A percentile compares a stretch with the other conserved stretches of the same genome.
These are phyloP conservation scores for Dioscorea dumetorum DNA, from an alignment of 106 monocot species.

Conservation along the genomic window DNA sequence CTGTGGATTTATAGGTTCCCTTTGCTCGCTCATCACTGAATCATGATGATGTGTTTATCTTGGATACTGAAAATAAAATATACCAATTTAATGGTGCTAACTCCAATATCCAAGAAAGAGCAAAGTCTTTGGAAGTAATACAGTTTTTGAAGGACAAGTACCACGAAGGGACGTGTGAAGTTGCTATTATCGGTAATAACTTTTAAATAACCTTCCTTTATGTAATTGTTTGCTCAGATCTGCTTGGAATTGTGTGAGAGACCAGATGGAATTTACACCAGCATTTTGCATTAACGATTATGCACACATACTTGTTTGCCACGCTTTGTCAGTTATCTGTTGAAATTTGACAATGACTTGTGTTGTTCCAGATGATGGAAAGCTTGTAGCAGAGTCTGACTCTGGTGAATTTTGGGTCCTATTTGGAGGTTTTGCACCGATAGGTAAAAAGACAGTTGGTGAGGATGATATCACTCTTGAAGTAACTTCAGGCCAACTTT, in stretches of 20 bases:
- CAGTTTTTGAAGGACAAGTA: constrained; percentile 37
- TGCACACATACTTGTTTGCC: too few relatives aligned
- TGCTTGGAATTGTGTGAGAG: too few relatives aligned
- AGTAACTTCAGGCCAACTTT: constrained; percentile 13
- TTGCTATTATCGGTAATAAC: constrained; percentile 31
- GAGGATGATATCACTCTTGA: constrained; percentile 2
- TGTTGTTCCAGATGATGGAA: constrained; percentile 31
- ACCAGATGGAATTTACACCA: too few relatives aligned
- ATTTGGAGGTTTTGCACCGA: constrained; percentile 27
- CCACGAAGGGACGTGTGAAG: constrained; percentile 32
- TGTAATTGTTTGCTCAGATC: too few relatives aligned
- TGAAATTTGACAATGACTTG: too few relatives aligned
- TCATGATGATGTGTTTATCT: constrained; percentile 46
- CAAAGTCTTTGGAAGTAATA: constrained; percentile 38
- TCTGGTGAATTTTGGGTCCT: constrained; percentile 24
- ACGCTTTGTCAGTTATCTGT: too few relatives aligned
- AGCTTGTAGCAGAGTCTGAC: constrained; percentile 33
- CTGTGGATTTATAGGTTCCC: constrained; percentile 23
- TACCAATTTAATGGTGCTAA: constrained; percentile 47
- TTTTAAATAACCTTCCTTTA: neutral
- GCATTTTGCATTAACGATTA: too few relatives aligned
- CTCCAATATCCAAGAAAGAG: constrained; percentile 44
- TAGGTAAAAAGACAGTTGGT: constrained; percentile 5
- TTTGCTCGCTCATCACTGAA: constrained; percentile 38
- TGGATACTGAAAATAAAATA: constrained; percentile 35